Percentiles rank a stretch among this genome's conserved stretches.
Evolutionary conservation across 129 eudicot genomes (phyloP).

Genomic region (Scalesia atractyloides): DNA sequence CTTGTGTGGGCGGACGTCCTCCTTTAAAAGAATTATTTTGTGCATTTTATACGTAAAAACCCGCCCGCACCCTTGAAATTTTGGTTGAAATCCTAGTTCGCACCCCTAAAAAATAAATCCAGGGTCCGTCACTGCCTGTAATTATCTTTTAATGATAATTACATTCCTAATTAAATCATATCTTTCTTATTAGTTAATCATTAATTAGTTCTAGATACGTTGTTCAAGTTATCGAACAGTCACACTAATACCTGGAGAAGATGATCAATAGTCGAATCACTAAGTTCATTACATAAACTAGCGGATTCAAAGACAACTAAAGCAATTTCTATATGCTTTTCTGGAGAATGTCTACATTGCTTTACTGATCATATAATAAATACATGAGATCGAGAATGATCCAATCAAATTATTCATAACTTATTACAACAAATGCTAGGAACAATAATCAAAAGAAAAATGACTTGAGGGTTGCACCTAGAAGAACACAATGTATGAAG

Average conservation of each 20-base stretch:
- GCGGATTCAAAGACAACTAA: background rate
- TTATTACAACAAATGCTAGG: slow-evolving; percentile 3
- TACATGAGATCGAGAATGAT: background rate
- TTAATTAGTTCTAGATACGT: background rate
- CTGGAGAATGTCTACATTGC: background rate
- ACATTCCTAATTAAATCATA: too few species aligned
- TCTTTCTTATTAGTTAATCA: too few species aligned
- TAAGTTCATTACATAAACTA: background rate
- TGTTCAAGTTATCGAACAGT: background rate
- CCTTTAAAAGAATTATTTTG: too few species aligned
- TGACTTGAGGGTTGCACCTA: background rate
- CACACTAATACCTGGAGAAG: background rate
- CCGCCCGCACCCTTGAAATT: too few species aligned
- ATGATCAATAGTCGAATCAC: background rate
- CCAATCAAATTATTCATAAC: background rate
- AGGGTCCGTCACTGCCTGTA: too few species aligned
- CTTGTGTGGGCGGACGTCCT: too few species aligned
- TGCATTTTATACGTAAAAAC: too few species aligned
- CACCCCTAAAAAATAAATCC: too few species aligned
- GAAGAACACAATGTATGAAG: slow-evolving; percentile 14
- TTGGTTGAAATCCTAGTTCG: too few species aligned
- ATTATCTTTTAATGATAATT: too few species aligned
- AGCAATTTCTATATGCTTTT: background rate
- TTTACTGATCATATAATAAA: background rate
- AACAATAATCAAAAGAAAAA: background rate